phyloP scores from a whole-genome alignment of 257 asterid species.

The Eustoma russellianum region DNA sequence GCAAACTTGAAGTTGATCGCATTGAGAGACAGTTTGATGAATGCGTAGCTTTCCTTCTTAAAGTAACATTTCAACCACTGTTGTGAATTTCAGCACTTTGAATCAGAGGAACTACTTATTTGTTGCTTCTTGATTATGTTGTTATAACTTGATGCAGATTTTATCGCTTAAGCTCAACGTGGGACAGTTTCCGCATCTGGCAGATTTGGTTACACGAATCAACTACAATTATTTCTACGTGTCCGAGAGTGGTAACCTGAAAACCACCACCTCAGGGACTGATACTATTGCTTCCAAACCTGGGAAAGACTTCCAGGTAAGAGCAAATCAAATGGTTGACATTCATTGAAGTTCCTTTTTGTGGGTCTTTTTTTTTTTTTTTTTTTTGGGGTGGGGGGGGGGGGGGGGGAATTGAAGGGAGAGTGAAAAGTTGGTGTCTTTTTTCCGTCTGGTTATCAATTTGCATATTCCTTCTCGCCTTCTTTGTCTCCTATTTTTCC shows the following conservation, averaged over 20 bases:
- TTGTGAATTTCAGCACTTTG: background rate
- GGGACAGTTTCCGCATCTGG: slow-evolving; percentile 95
- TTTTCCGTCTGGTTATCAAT: no score
- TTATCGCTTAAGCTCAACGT: slow-evolving; percentile 90
- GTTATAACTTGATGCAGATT: slow-evolving; percentile 43
- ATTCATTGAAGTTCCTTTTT: no score
- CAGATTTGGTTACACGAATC: slow-evolving; percentile 83
- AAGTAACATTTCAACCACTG: slow-evolving; percentile 40
- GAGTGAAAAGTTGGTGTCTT: no score
- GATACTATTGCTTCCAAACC: slow-evolving; percentile 21
- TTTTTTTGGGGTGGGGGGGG: no score
- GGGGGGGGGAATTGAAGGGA: no score
- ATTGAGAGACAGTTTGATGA: slow-evolving; percentile 88
- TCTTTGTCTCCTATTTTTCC: no score
- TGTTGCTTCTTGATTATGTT: slow-evolving; percentile 1
- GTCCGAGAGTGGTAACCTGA: slow-evolving; percentile 69
- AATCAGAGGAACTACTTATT: background rate
- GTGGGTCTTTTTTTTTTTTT: no score
- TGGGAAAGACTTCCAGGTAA: slow-evolving; percentile 20
- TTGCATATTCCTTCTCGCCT: no score
- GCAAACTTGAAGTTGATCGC: slow-evolving; percentile 81
- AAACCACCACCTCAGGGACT: slow-evolving; percentile 35
- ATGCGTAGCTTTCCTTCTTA: slow-evolving; percentile 89
- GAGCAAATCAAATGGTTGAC: slow-evolving; percentile 5
- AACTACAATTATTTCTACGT: slow-evolving; percentile 85